Percentiles rank a stretch among this genome's conserved stretches.
Evolutionary conservation across 2,329 filamentous ascomycete species (phyloP).

Genomic region (Exophiala aquamarina): DNA sequence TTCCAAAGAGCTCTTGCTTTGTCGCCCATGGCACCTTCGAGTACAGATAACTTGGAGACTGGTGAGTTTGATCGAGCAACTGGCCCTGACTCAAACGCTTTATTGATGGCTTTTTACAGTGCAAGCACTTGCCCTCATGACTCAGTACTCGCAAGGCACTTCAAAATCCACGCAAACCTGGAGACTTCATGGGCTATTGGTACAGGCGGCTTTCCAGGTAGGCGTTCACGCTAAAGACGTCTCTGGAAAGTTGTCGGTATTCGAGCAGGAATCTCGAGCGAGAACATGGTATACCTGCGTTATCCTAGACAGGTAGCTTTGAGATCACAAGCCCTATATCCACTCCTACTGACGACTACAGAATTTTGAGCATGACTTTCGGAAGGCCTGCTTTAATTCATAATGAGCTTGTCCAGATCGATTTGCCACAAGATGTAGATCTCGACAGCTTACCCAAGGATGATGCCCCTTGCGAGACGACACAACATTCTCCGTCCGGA

Average conservation of each 20-base stretch:
- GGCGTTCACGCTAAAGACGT: conserved; percentile 3
- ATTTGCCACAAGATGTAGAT: conserved; percentile 2
- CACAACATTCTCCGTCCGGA: not conserved
- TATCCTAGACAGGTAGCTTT: conserved; percentile 6
- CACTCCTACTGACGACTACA: not conserved
- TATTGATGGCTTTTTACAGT: conserved; percentile 3
- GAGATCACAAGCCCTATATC: not conserved
- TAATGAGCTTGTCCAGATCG: conserved; percentile 8
- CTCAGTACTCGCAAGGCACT: conserved; percentile 10
- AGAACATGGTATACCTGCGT: conserved; percentile 10
- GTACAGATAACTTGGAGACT: conserved; percentile 5
- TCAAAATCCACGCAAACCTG: conserved; percentile 10
- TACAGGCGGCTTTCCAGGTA: conserved; percentile 7
- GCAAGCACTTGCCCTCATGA: conserved; percentile 8
- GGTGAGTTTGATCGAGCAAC: not conserved
- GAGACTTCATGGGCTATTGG: conserved; percentile 8
- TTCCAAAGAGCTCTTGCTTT: conserved; percentile 5
- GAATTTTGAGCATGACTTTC: conserved; percentile 7
- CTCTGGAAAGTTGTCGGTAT: not conserved
- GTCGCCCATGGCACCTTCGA: conserved; percentile 4
- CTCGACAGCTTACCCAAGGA: conserved; percentile 3
- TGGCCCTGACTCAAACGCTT: not conserved
- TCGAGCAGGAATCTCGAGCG: conserved; percentile 4
- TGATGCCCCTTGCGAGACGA: not conserved
- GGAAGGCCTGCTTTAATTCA: conserved; percentile 4